phyloP scores from a whole-genome alignment of 768 basidiomycete genomes.

The Tulasnella sp. region DNA sequence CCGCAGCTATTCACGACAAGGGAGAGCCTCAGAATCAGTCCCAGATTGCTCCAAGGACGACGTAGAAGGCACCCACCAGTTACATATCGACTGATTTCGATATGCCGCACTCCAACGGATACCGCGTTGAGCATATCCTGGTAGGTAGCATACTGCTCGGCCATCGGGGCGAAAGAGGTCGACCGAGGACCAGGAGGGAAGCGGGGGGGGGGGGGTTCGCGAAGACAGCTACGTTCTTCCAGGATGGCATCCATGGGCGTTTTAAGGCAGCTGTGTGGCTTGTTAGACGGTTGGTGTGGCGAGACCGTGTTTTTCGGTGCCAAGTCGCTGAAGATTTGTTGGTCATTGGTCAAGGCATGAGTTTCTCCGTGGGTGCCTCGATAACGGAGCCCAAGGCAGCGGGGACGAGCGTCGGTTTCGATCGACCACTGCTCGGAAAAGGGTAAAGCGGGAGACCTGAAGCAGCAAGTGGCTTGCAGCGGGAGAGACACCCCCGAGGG shows the following conservation, averaged over 20 bases:
- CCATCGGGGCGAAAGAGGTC: not conserved
- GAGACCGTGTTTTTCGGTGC: not conserved
- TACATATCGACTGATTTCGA: constrained; percentile 24
- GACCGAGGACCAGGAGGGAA: not conserved
- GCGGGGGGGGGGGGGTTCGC: not conserved
- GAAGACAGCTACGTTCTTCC: not conserved
- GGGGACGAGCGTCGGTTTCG: not conserved
- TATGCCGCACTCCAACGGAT: not conserved
- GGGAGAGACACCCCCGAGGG: no score
- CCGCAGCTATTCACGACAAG: not conserved
- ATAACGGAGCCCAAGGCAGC: not conserved
- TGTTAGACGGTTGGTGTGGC: not conserved
- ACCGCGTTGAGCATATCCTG: not conserved
- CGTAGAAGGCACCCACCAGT: not conserved
- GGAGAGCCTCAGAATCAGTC: not conserved
- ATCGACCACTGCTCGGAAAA: not conserved
- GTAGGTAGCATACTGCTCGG: not conserved
- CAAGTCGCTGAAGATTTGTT: not conserved
- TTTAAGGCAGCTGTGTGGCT: constrained; percentile 6
- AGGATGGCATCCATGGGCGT: not conserved
- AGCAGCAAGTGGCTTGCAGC: no score
- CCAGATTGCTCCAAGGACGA: no score
- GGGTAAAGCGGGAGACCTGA: no score
- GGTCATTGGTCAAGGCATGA: not conserved
- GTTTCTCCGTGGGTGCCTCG: constrained; percentile 4